A percentile compares a stretch with the other conserved stretches of the same genome.
Evolutionary conservation across 345 rosid species (phyloP).

Genomic region (Populus simonii): DNA sequence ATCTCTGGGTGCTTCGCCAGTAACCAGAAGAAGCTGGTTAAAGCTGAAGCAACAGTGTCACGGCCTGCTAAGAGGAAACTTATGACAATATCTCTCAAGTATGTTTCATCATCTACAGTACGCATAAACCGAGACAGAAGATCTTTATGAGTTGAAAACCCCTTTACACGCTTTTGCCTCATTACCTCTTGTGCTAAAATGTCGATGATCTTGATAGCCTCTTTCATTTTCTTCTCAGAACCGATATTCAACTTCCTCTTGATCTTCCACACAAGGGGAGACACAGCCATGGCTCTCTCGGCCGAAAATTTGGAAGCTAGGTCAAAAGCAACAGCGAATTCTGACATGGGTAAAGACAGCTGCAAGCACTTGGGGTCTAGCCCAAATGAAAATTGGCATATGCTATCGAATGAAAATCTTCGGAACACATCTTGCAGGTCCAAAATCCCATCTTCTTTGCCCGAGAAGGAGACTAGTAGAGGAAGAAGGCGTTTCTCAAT

Average conservation of each 20-base stretch:
- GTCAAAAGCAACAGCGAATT: not conserved
- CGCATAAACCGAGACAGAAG: conserved; percentile 70
- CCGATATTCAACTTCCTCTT: not conserved
- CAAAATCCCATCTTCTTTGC: not conserved
- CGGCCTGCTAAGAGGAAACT: conserved; percentile 65
- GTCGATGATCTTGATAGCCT: not conserved
- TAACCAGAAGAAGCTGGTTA: conserved; percentile 54
- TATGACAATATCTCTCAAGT: conserved; percentile 60
- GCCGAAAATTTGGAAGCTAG: not conserved
- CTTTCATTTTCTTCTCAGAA: not conserved
- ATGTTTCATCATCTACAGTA: conserved; percentile 39
- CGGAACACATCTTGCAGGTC: conserved; percentile 1
- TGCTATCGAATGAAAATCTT: conserved; percentile 1
- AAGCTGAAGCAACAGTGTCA: conserved; percentile 55
- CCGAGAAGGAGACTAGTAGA: not conserved
- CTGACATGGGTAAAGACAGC: not conserved
- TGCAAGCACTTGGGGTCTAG: not conserved
- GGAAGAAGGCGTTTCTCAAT: not conserved
- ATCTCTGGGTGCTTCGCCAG: conserved; percentile 40
- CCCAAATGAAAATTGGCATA: conserved; percentile 1
- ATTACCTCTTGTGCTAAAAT: not conserved
- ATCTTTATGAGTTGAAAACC: conserved; percentile 20
- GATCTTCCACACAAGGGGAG: not conserved
- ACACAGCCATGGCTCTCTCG: not conserved
- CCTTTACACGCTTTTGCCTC: not conserved